Base-by-base conservation (phyloP, 768 basidiomycete species). In the Termitomyces sp. region DNA sequence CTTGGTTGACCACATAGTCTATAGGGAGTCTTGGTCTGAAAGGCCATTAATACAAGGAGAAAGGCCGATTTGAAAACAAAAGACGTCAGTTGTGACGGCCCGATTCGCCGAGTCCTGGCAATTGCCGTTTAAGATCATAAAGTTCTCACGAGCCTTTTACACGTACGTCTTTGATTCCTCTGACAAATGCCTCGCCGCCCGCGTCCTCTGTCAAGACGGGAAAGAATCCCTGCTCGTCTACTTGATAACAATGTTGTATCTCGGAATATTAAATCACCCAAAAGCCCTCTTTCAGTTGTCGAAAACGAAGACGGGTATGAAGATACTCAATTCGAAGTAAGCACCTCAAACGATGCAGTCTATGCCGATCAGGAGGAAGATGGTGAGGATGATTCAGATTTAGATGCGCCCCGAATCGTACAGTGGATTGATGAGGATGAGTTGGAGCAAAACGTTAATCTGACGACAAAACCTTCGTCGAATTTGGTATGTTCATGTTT, bases 361-460 rank as follows among this genome's bases (percentile, higher is more conserved):
- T 67, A 60, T 38, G 64, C 60, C 26, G 66, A 59, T 49, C 61
- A 28, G 55, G 68, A 44, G 56, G 21, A 9, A 49, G 61, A 58
- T 48, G n/a, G 8, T 12, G 59, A 57, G 9, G 62, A 63, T 11
- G 74, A 71, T n/a, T 71, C 33, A n/a, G 75, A 78, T 55, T 66
- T 70, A 5, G 84, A 86, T 64, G 74, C 72, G 1, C 82, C 84
- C 8, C 74, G 85, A n/a, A 72, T 85, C 28, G 79, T 76, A 14
- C 83, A 82, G 62, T 88, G 84, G 83, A 71, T 79, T 4, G 83
- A 80, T 44, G 82, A 83, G 33, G 76, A 75, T 45, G 72, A 70
- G 48, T 66, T 75, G 47, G 70, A 64, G 68, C 69, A 70, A 2
- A 71, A 66, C 19, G 75, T 73, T 26, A 61, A 59, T 5, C 60